Conservation (phyloP, 1,284 basidiomycete genomes). For the Rhodotorula mucilaginosa region DNA sequence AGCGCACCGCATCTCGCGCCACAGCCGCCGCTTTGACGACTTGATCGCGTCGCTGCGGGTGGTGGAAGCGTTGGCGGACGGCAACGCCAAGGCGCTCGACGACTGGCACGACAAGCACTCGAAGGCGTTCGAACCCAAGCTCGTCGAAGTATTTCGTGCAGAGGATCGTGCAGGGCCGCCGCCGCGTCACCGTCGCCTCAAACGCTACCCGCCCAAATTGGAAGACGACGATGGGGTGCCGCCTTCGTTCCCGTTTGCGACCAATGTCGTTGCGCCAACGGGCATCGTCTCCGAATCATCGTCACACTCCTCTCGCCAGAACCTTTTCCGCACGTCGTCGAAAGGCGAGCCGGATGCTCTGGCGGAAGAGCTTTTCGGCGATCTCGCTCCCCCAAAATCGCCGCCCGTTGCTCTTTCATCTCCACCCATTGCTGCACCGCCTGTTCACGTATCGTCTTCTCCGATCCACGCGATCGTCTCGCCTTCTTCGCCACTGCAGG, state of each 20-base stretch:
- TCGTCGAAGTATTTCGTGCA: slow-evolving; percentile 17
- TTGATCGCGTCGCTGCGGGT: slow-evolving; percentile 12
- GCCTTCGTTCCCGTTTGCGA: slow-evolving; percentile 11
- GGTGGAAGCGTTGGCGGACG: slow-evolving; percentile 25
- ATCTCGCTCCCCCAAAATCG: neutral
- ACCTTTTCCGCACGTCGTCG: slow-evolving; percentile 9
- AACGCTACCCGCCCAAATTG: slow-evolving; percentile 1
- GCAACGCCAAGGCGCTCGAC: slow-evolving; percentile 22
- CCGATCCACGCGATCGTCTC: neutral
- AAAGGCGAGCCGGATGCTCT: slow-evolving; percentile 5
- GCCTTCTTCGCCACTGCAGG: neutral
- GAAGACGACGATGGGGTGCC: neutral
- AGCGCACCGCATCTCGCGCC: slow-evolving; percentile 25
- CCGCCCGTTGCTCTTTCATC: neutral
- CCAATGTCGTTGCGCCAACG: neutral
- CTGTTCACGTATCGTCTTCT: neutral
- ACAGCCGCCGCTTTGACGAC: slow-evolving; percentile 19
- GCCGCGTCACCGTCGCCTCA: slow-evolving; percentile 7
- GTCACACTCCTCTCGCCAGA: neutral
- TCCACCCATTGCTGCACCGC: neutral
- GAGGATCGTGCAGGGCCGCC: neutral
- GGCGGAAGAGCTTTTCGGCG: neutral
- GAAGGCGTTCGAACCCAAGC: slow-evolving; percentile 27
- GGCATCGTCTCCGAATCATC: neutral
- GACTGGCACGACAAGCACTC: slow-evolving; percentile 34